Percentiles rank a stretch among this genome's conserved stretches.
Conservation (phyloP, 345 rosid genomes). For the Rhodamnia argentea region DNA sequence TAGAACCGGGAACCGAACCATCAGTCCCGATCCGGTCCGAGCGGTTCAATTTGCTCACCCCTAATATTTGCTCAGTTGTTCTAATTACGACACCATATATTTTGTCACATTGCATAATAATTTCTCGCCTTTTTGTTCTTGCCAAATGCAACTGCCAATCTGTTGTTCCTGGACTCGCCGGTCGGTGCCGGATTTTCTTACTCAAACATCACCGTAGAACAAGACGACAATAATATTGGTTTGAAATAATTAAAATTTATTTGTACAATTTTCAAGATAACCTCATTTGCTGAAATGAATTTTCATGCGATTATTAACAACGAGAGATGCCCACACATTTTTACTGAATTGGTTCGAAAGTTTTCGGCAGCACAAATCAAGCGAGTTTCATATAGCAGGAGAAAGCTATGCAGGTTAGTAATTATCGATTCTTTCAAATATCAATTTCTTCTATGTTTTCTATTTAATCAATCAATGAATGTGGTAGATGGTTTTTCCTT, state of each 20-base stretch:
- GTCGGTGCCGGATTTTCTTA: not conserved
- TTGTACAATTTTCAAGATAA: not conserved
- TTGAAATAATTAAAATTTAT: not conserved
- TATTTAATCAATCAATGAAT: not conserved
- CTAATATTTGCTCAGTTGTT: too few species aligned
- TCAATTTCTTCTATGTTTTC: not conserved
- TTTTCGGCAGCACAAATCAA: constrained; percentile 11
- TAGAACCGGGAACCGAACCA: too few species aligned
- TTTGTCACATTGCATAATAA: not conserved
- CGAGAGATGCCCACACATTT: constrained; percentile 13
- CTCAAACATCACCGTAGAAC: not conserved
- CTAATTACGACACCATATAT: not conserved
- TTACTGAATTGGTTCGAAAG: constrained; percentile 20
- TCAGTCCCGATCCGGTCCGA: too few species aligned
- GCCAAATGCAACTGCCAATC: not conserved
- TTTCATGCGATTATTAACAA: not conserved
- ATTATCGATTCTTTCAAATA: not conserved
- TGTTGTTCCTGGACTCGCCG: not conserved
- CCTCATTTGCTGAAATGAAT: not conserved
- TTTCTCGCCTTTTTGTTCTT: not conserved
- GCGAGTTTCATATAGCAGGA: constrained; percentile 18
- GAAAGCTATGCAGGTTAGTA: constrained; percentile 16
- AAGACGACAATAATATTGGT: not conserved
- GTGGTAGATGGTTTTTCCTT: not conserved
- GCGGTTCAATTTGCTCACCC: too few species aligned